Evolutionary conservation across 2,329 filamentous ascomycete species (phyloP), one percentile per base, ranked within the genome.

Genomic region (Trichoderma guizhouense): DNA sequence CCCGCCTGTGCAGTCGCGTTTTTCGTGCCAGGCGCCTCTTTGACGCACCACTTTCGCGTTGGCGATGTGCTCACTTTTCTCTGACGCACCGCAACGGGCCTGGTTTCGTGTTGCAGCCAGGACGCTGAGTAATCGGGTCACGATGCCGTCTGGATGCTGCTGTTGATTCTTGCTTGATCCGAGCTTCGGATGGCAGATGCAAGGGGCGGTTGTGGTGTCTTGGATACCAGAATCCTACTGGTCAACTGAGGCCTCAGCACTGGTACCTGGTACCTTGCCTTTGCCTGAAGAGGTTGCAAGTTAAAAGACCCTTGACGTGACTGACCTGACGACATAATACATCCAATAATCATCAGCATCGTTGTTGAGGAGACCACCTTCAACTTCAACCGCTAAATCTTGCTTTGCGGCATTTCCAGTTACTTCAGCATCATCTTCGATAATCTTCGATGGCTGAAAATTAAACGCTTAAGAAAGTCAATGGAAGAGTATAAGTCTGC

Each of bases 41-140:
- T 58, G 36, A 68, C 70, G 70, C 70, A 72, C 64, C 70, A 68
- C 34, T 72, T 72, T 72, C 71, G 71, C 71, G 71, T 72, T 57
- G 32, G 21, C 57, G 57, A 60, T 68, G 67, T 32, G 67, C 36
- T 43, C 67, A 58, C 51, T 58, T 34, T 67, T 18, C 11, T 32
- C n/a, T 21, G n/a, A 51, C 43, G 43, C 12, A 51, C 43, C 43
- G n/a, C 39, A 21, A 51, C 43, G n/a, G 43, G 47, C 24, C 47
- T 53, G 14, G 30, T 32, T 32, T 34, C 47, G 28, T 55, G 30
- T 32, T 30, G 28, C 28, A 30, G 7, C 8, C 28, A 30, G 28
- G 43, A 51, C 36, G 58, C 58, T 61, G 39, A 69, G 67, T 51
- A 24, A 66, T 66, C 47, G 14, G 62, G 15, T 61, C 39, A 30